phyloP scores from a whole-genome alignment of 352 stramenopile genomes.

The Pythium dissimile region DNA sequence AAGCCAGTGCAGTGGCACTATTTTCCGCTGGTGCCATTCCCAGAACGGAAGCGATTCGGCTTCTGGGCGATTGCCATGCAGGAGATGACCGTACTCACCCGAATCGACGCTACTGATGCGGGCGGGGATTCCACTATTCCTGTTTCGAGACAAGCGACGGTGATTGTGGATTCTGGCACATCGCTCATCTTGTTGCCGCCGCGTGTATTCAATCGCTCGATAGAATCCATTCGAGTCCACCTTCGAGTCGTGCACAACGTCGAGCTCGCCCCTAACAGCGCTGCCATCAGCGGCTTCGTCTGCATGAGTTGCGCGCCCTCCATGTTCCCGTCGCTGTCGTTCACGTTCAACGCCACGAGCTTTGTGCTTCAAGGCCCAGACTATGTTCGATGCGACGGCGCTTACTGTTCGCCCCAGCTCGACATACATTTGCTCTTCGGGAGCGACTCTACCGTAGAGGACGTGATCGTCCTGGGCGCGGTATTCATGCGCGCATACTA shows the following conservation, averaged over 20 bases:
- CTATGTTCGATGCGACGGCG: slow-evolving; percentile 62
- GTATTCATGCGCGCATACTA: slow-evolving; percentile 74
- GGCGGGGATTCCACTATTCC: not conserved
- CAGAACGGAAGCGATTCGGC: slow-evolving; percentile 25
- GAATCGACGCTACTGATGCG: not conserved
- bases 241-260: slow-evolving; percentile 24
- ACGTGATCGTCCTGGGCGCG: slow-evolving; percentile 53
- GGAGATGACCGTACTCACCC: slow-evolving; percentile 27
- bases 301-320: slow-evolving; percentile 42
- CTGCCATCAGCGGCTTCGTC: slow-evolving; percentile 36
- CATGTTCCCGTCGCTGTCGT: slow-evolving; percentile 52
- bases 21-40: slow-evolving; percentile 45
- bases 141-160: slow-evolving; percentile 26
- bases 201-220: slow-evolving; percentile 36
- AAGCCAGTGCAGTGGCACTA: slow-evolving; percentile 35
- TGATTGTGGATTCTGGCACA: slow-evolving; percentile 66
- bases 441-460: slow-evolving; percentile 13
- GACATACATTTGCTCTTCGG: slow-evolving; percentile 43
- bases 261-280: slow-evolving; percentile 22
- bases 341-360: slow-evolving; percentile 34
- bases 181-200: slow-evolving; percentile 56
- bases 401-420: slow-evolving; percentile 48
- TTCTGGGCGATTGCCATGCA: slow-evolving; percentile 58
- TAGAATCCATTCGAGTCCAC: slow-evolving; percentile 36
- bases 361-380: slow-evolving; percentile 52